Evolutionary conservation across 805 yeast genomes (phyloP).

Genomic region (Helenozyma rhizophorensis): DNA sequence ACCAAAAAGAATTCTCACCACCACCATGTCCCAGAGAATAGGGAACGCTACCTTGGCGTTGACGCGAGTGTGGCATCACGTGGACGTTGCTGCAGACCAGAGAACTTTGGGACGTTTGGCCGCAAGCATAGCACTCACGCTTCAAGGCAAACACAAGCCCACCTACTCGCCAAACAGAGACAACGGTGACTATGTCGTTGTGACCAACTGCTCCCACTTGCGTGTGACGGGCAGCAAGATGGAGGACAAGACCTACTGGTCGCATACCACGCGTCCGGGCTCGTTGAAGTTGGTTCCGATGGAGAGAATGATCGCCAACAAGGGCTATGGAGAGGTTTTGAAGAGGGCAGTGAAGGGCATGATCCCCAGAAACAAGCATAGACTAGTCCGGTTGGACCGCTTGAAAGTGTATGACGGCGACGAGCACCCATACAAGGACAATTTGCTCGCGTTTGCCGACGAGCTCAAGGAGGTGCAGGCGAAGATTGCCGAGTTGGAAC

Average conservation of each 20-base stretch:
- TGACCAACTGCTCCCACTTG: constrained; percentile 81
- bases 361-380: constrained; percentile 88
- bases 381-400: constrained; percentile 76
- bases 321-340: constrained; percentile 85
- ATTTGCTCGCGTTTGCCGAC: constrained; percentile 81
- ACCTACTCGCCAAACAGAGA: constrained; percentile 68
- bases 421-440: constrained; percentile 79
- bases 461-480: constrained; percentile 53
- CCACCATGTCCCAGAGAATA: constrained; percentile 42
- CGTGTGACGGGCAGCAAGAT: constrained; percentile 84
- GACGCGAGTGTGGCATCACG: constrained; percentile 92
- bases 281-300: constrained; percentile 77
- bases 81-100: constrained; percentile 78
- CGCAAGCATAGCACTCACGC: constrained; percentile 75
- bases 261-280: constrained; percentile 89
- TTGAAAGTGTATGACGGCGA: constrained; percentile 85
- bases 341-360: constrained; percentile 89
- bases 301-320: constrained; percentile 67
- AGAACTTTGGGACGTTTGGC: constrained; percentile 93
- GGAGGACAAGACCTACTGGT: constrained; percentile 77
- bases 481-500: constrained; percentile 37
- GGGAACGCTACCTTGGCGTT: constrained; percentile 66
- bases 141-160: constrained; percentile 98
- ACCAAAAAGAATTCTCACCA: too few species aligned
- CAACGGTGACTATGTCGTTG: constrained; percentile 95